Evolutionary conservation across 768 basidiomycete genomes (phyloP).

Genomic region (Suillus tomentosus): DNA sequence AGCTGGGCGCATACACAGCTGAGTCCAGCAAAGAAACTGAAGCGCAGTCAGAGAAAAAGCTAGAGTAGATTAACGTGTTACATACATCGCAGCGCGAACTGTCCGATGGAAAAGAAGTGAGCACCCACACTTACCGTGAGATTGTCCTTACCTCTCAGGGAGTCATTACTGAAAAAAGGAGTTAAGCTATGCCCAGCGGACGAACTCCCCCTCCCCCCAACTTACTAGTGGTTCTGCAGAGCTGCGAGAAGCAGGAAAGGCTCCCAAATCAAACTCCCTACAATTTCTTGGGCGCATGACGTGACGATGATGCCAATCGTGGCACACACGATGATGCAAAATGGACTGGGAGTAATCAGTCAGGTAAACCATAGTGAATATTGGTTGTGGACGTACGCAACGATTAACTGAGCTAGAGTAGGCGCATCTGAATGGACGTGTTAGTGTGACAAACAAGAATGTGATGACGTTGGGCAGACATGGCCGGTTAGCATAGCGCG

Average conservation of each 20-base stretch:
- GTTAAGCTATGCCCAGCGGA: not conserved
- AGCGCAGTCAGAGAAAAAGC: constrained; percentile 9
- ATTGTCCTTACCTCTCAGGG: constrained; percentile 12
- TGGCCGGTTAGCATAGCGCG: constrained; percentile 4
- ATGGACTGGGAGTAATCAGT: constrained; percentile 13
- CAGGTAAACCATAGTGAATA: constrained; percentile 8
- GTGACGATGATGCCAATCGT: constrained; percentile 21
- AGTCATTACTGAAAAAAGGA: constrained; percentile 7
- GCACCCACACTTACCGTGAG: not conserved
- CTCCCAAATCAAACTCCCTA: constrained; percentile 22
- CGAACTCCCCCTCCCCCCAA: not conserved
- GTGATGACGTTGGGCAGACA: not conserved
- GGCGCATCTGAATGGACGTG: not conserved
- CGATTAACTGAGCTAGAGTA: not conserved
- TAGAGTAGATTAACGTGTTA: not conserved
- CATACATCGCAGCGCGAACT: constrained; percentile 17
- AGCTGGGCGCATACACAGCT: constrained; percentile 23
- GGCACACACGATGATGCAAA: constrained; percentile 20
- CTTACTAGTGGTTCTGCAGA: constrained; percentile 23
- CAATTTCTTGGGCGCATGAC: constrained; percentile 16
- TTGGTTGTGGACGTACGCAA: not conserved
- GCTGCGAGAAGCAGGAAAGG: constrained; percentile 21
- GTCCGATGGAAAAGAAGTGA: not conserved
- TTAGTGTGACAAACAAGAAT: not conserved
- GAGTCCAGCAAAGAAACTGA: constrained; percentile 23